Evolutionary conservation across 2,329 filamentous ascomycete species (phyloP), one percentile per base, ranked within the genome.

Genomic region (Monosporascus cannonballus): DNA sequence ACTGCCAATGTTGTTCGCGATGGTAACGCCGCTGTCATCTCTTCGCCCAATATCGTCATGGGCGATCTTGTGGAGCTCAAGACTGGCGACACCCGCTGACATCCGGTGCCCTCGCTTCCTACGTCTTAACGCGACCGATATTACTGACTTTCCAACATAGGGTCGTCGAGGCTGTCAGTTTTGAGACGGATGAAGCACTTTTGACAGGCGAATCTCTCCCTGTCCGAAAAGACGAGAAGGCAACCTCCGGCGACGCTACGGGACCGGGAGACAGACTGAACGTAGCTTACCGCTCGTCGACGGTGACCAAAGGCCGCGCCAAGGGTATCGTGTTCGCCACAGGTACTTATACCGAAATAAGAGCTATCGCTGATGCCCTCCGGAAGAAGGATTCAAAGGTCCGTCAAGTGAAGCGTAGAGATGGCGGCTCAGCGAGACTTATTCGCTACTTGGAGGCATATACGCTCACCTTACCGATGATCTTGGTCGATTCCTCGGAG

Each of bases 121-220:
- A 17, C 11, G 11, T 18, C 44, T 14, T 6, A 52, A 38, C 24
- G 17, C 6, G 20, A 37, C n/a, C 27, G 47, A 27, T 15, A 8
- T 39, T 48, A 24, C 52, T 38, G 51, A 53, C 37, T 27, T 20
- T 14, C n/a, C 22, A 42, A 6, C 45, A 9, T 20, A 70, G 69
- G 8, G 66, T 79, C 9, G 67, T 77, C 52, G 77, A 82, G 54
- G 76, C 71, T 36, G 71, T 80, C 64, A 81, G 82, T 57, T 76
- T 80, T 53, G 78, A 79, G 55, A 80, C 80, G 30, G 81, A 86
- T 54, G 83, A 86, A 66, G 80, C 81, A 11, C 74, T 85, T 25
- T 71, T 86, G 24, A 86, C 83, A 22, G 83, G 83, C 48, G 83
- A 86, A 67, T 83, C 82, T 6, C 69, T 84, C 3, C 83, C 83